Conservation (phyloP, 1,139 yeast species). For the Pichia sp. region DNA sequence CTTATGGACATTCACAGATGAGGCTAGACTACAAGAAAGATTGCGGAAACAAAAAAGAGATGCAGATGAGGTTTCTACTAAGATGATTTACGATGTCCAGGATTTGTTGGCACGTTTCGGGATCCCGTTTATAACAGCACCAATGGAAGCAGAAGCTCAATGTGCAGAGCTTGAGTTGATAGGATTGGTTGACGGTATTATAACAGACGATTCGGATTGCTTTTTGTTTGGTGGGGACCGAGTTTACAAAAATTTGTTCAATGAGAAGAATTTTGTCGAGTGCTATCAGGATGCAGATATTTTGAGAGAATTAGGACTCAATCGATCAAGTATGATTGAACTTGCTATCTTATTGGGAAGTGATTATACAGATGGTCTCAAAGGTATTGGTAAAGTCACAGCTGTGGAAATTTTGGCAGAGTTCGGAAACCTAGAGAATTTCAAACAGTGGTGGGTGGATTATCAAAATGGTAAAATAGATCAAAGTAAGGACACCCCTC, state of each 20-base stretch:
- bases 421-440: constrained; percentile 46
- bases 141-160: constrained; percentile 98
- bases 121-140: constrained; percentile 89
- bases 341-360: constrained; percentile 83
- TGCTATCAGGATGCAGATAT: constrained; percentile 64
- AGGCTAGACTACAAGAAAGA: constrained; percentile 52
- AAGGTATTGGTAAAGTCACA: constrained; percentile 88
- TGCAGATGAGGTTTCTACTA: constrained; percentile 83
- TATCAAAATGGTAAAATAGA: constrained; percentile 38
- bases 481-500: constrained; percentile 35
- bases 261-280: constrained; percentile 88
- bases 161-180: constrained; percentile 72
- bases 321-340: constrained; percentile 60
- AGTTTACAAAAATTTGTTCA: constrained; percentile 90
- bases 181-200: constrained; percentile 84
- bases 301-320: constrained; percentile 60
- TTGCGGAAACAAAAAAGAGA: constrained; percentile 71
- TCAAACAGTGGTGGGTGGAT: constrained; percentile 54
- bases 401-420: constrained; percentile 93
- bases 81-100: constrained; percentile 87
- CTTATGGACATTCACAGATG: constrained; percentile 43
- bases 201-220: constrained; percentile 97
- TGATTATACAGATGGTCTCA: constrained; percentile 89
- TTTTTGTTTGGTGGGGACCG: constrained; percentile 86
- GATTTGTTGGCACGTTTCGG: constrained; percentile 84